phyloP scores from a whole-genome alignment of 2,329 filamentous ascomycete species.

The Eurotiales sp. region DNA sequence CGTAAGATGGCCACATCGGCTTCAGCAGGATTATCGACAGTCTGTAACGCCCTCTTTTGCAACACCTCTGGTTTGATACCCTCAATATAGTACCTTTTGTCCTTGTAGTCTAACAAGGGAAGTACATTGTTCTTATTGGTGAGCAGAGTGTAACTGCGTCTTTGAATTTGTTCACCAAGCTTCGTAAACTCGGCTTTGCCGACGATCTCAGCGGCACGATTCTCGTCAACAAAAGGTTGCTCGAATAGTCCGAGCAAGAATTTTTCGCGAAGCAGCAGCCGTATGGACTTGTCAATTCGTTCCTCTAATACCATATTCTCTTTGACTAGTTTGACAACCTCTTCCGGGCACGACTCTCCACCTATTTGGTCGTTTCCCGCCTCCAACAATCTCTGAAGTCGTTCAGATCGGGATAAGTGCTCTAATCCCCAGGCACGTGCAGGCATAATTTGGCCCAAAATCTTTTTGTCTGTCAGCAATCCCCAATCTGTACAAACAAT shows the following conservation, averaged over 20 bases:
- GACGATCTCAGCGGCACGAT: slow-evolving; percentile 53
- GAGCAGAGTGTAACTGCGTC: slow-evolving; percentile 59
- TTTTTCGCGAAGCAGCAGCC: slow-evolving; percentile 62
- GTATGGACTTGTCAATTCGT: slow-evolving; percentile 67
- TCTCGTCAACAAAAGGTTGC: slow-evolving; percentile 59
- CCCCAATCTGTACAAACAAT: background rate
- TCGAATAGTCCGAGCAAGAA: slow-evolving; percentile 69
- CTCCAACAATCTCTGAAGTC: background rate
- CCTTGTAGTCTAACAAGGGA: slow-evolving; percentile 49
- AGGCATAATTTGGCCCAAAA: background rate
- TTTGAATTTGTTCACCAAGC: slow-evolving; percentile 56
- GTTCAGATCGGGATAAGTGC: background rate
- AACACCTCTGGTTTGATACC: background rate
- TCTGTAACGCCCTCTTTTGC: background rate
- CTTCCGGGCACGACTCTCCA: background rate
- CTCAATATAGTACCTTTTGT: background rate
- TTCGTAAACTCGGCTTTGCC: slow-evolving; percentile 58
- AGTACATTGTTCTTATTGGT: slow-evolving; percentile 55
- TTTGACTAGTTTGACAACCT: background rate
- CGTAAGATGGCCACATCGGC: background rate
- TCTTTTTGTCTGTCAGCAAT: background rate
- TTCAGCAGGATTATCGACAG: background rate
- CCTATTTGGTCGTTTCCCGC: background rate
- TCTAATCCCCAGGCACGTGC: background rate
- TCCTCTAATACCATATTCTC: too few relatives aligned